phyloP scores from a whole-genome alignment of 495 filamentous ascomycete species.

The Penicillium salamii region DNA sequence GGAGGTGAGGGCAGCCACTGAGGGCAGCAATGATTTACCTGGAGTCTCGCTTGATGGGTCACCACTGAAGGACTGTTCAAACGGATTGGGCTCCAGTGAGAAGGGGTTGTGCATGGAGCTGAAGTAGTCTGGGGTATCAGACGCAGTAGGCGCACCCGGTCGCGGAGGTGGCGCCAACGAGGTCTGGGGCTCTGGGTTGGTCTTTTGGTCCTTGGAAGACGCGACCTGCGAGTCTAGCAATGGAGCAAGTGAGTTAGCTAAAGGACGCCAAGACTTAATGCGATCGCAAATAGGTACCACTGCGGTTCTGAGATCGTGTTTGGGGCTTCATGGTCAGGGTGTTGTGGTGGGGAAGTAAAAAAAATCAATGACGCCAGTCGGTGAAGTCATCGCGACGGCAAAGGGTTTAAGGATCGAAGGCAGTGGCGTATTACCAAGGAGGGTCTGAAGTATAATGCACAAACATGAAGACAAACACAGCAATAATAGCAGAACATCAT shows the following conservation, averaged over 20 bases:
- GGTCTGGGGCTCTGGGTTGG: slow-evolving; percentile 41
- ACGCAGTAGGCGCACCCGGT: slow-evolving; percentile 54
- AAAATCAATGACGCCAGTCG: slow-evolving; percentile 41
- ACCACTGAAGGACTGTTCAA: slow-evolving; percentile 86
- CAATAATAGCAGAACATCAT: slow-evolving; percentile 6
- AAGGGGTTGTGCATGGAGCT: slow-evolving; percentile 60
- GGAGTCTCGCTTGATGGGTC: slow-evolving; percentile 68
- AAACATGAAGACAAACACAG: slow-evolving; percentile 5
- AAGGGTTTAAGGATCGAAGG: slow-evolving; percentile 30
- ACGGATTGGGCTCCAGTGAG: slow-evolving; percentile 89
- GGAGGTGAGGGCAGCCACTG: slow-evolving; percentile 87
- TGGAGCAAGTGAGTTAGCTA: slow-evolving; percentile 25
- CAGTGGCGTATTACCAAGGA: slow-evolving; percentile 38
- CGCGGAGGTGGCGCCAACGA: slow-evolving; percentile 77
- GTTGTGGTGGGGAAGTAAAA: slow-evolving; percentile 15
- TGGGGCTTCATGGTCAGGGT: slow-evolving; percentile 19
- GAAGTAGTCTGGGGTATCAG: slow-evolving; percentile 77
- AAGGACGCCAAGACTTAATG: slow-evolving; percentile 13
- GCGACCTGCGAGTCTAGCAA: slow-evolving; percentile 43
- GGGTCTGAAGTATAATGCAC: slow-evolving; percentile 17
- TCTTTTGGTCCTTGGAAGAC: slow-evolving; percentile 42
- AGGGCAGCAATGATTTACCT: slow-evolving; percentile 83
- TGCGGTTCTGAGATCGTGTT: slow-evolving; percentile 18
- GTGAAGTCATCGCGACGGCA: slow-evolving; percentile 48
- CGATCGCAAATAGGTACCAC: slow-evolving; percentile 30